A percentile compares a stretch with the other conserved stretches of the same genome.
Conservation (phyloP, 768 basidiomycete species). For the Mycena capillaripes region DNA sequence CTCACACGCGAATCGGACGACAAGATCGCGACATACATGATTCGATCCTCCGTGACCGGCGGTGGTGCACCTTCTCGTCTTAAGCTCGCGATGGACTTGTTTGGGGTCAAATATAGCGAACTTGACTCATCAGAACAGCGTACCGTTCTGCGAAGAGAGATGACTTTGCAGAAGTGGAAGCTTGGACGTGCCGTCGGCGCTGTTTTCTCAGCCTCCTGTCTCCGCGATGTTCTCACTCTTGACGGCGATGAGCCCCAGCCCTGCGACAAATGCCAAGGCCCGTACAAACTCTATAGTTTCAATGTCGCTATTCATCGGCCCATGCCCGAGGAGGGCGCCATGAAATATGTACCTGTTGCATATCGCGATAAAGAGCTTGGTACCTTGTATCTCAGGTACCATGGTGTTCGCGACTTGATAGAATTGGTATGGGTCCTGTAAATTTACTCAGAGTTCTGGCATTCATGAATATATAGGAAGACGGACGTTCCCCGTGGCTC, state of each 20-base stretch:
- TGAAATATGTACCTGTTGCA: conserved; percentile 35
- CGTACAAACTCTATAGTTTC: conserved; percentile 28
- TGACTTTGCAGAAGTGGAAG: conserved; percentile 10
- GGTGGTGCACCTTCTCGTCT: conserved; percentile 30
- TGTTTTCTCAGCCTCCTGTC: conserved; percentile 26
- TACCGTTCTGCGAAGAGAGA: conserved; percentile 15
- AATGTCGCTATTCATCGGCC: conserved; percentile 21
- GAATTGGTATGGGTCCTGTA: conserved; percentile 38
- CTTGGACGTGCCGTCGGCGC: conserved; percentile 21
- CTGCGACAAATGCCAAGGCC: conserved; percentile 19
- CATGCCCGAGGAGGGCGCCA: conserved; percentile 29
- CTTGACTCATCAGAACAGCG: background rate
- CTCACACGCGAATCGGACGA: conserved; percentile 21
- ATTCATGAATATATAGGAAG: conserved; percentile 21
- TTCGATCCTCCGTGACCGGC: conserved; percentile 16
- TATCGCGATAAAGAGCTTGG: conserved; percentile 34
- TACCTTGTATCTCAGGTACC: conserved; percentile 31
- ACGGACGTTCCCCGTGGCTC: conserved; percentile 35
- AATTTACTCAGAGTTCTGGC: no score
- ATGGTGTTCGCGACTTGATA: conserved; percentile 34
- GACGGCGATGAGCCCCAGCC: background rate
- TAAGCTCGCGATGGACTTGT: background rate
- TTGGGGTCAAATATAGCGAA: background rate
- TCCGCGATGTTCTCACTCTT: background rate
- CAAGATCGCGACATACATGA: conserved; percentile 22